Percentiles rank a stretch among this genome's conserved stretches.
Evolutionary conservation across 164 flowering plant genomes (phyloP).

Genomic region (Cinnamomum micranthum): DNA sequence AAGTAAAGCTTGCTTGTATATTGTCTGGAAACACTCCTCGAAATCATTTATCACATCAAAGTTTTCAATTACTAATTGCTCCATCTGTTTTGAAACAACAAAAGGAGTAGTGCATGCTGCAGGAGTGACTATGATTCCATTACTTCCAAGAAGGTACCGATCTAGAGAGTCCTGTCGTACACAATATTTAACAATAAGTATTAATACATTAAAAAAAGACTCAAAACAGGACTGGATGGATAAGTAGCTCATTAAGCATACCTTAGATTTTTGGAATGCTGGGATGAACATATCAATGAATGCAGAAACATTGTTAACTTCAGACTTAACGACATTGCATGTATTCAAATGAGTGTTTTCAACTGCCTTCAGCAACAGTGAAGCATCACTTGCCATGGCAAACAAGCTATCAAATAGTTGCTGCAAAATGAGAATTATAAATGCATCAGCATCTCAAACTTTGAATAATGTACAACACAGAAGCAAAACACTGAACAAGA

Average conservation of each 20-base stretch:
- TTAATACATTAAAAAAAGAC: neutral
- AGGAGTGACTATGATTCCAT: slow-evolving; percentile 22
- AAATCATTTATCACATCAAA: slow-evolving; percentile 48
- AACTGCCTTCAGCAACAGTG: slow-evolving; percentile 48
- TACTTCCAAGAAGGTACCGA: slow-evolving; percentile 44
- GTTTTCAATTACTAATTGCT: slow-evolving; percentile 41
- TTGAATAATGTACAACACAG: neutral
- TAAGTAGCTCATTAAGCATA: slow-evolving; percentile 10
- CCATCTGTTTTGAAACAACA: slow-evolving; percentile 54
- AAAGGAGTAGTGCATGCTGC: slow-evolving; percentile 18
- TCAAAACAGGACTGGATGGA: neutral
- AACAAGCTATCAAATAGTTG: slow-evolving; percentile 58
- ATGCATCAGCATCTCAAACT: neutral
- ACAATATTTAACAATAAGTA: slow-evolving; percentile 7
- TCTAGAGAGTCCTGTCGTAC: slow-evolving; percentile 59
- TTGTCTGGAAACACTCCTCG: slow-evolving; percentile 33
- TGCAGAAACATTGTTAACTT: slow-evolving; percentile 24
- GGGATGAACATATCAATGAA: slow-evolving; percentile 50
- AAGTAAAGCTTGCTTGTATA: slow-evolving; percentile 22
- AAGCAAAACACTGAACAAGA: neutral
- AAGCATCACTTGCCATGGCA: slow-evolving; percentile 45
- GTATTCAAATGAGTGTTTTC: slow-evolving; percentile 42
- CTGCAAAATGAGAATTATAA: slow-evolving; percentile 37
- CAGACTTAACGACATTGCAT: slow-evolving; percentile 47
- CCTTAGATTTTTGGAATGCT: slow-evolving; percentile 65